Evolutionary conservation across 1,284 basidiomycete genomes (phyloP), one percentile per base, ranked within the genome.

Genomic region (Xerocomus minutiporus): DNA sequence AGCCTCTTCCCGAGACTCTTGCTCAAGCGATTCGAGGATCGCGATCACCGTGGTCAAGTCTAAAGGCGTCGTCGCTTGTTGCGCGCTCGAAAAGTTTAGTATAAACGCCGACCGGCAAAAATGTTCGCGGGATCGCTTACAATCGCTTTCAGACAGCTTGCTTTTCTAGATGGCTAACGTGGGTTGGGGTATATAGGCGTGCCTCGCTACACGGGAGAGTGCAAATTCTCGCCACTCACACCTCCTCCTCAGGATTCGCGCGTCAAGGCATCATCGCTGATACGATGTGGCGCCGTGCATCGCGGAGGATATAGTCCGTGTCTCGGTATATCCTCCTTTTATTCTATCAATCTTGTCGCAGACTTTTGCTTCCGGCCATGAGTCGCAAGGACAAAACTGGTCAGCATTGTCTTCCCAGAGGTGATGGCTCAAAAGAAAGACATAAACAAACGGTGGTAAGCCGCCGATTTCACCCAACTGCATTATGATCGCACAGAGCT

Each of bases 91-190:
- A 41, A 32, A 46, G 40, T 54, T 56, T 53, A 36, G 53, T 43
- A 43, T 52, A 50, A 59, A 63, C 47, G 43, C 64, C 64, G 65
- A 52, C 54, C 62, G 63, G 61, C 48, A 64, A 55, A 64, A 64
- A 20, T 56, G 57, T 60, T 65, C 64, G 64, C 64, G 64, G 64
- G 64, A 65, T 66, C 64, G 64, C 64, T 68, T 66, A 61, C 12
- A 36, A 0, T 43, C 8, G 20, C 41, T 53, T 50, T 48, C 45
- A 35, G 29, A 43, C 46, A 26, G 11, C 28, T 53, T 49, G 44
- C 28, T 42, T 28, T 32, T 29, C 31, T 28, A 15, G 17, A 29
- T 8, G 28, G 35, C n/a, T 36, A 35, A 20, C 38, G 15, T 50
- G 40, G 48, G 8, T 17, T 6, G 20, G 28, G n/a, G 40, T 29